These are phyloP conservation scores for Nicotiana tomentosiformis DNA, from an alignment of 257 asterid species.

Conservation along the genomic window DNA sequence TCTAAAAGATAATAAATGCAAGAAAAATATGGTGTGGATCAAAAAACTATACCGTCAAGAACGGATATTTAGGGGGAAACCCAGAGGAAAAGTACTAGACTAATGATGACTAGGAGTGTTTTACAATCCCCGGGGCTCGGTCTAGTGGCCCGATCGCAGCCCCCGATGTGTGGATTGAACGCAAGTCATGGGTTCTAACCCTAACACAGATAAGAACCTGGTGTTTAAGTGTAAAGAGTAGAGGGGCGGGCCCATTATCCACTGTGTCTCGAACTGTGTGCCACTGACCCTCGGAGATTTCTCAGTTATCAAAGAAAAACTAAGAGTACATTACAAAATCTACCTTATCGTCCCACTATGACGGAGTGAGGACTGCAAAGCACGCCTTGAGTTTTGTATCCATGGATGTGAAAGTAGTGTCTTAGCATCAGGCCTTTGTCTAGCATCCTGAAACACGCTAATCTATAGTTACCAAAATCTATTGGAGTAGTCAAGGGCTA, in stretches of 20 bases:
- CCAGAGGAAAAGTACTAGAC: not conserved
- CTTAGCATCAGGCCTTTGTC: slow-evolving; percentile 99
- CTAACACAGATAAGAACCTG: not conserved
- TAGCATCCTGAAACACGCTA: slow-evolving; percentile 77
- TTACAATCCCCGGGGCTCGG: not conserved
- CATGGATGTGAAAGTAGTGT: slow-evolving; percentile 95
- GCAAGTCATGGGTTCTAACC: not conserved
- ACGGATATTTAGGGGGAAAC: not conserved
- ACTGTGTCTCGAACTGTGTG: not conserved
- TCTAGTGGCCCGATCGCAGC: not conserved
- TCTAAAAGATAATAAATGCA: slow-evolving; percentile 40
- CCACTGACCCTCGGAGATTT: not conserved
- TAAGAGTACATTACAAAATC: slow-evolving; percentile 3
- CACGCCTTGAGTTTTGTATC: slow-evolving; percentile 97
- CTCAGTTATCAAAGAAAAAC: not conserved
- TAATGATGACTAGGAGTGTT: not conserved
- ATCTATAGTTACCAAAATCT: slow-evolving; percentile 15
- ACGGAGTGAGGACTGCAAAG: slow-evolving; percentile 75
- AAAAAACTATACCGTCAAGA: slow-evolving; percentile 11
- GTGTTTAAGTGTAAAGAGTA: not conserved
- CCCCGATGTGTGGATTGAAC: not conserved
- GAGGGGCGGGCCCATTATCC: not conserved
- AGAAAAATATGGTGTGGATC: slow-evolving; percentile 10
- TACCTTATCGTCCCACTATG: slow-evolving; percentile 86
- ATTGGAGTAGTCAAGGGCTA: not conserved